Base-by-base conservation (phyloP, 306 rosid genomes). In the Begonia loranthoides region DNA sequence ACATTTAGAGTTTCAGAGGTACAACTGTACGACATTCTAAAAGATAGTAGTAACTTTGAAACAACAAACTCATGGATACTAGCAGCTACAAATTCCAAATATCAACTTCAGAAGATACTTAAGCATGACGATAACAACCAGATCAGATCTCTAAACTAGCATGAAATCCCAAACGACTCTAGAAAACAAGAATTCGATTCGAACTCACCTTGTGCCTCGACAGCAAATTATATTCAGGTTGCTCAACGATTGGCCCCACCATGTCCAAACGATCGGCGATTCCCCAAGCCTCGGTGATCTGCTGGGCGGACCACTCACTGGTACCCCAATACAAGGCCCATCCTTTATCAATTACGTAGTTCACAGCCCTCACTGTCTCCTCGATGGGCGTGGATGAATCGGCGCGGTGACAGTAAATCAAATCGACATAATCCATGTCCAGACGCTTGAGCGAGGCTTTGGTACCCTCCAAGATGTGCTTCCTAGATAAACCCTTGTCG, bases 251-350 rank as follows among this genome's bases (percentile, higher is more conserved):
- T 0, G 99, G 99, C 0, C 96, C 99, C 10, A 92, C 63, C 55
- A 92, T 62, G 49, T 92, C 99, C 64, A 92, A 64, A 33, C 78
- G 50, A 13, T 83, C 58, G 10, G 96, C 96, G 1, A 92, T 49
- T 0, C 88, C 79, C 87, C 94, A 92, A 11, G 99, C 99, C 61
- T 92, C 96, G 0, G 99, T 92, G 73, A 92, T 80, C 88, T 92
- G 99, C 62, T 92, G 96, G 5, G 96, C 82, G 1, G 96, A 78
- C 99, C 99, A 92, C 66, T 92, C 96, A 43, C 99, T 92, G 4
- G 99, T 92, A 0, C 99, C 99, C 99, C 99, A 92, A 43, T 92
- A 86, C 59, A 92, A 92, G 0, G 99, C 99, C 93, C 81, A 83
- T 0, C 99, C 99, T 8, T 63, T 66, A 50, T 92, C 96, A 17